Evolutionary conservation across 1,284 basidiomycete species (phyloP), one percentile per base, ranked within the genome.

Genomic region (Cryptococcus depauperatus): DNA sequence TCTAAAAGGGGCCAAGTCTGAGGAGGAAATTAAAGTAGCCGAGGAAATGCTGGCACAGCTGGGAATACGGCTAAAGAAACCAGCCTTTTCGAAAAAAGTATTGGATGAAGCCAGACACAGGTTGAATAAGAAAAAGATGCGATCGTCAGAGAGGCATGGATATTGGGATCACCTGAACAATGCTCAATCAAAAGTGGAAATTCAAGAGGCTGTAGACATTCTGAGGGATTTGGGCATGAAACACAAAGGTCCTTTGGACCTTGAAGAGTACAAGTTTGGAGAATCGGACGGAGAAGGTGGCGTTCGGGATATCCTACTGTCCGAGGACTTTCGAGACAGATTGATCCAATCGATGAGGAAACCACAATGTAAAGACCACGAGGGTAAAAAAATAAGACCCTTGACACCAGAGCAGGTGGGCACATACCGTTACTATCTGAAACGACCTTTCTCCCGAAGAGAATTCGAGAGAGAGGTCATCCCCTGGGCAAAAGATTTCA

Each of bases 401-500:
- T 29, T n/a, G 39, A 5, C 39, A 5, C 16, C 28, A 6, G 29
- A 27, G 30, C 16, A 41, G n/a, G 8, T 28, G 7, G 21, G 38
- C n/a, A 10, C 38, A 35, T 49, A 43, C 43, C 4, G 14, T 6
- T 29, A 25, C 16, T 49, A 42, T 22, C 26, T 49, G 9, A 23
- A 19, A 8, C 39, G 41, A 37, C 43, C 48, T 6, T 23, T 39
- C 13, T 49, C 48, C 5, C 25, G 40, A 11, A 26, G 34, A 4
- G 48, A 49, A 30, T 29, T 49, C 18, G 43, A 49, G 16, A 29
- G 35, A 9, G 46, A 45, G 16, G 34, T 49, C 23, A 43, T 49
- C 13, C 48, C 48, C 9, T 28, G 45, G 4, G 43, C 37, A n/a
- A 49, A 45, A 34, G 23, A 33, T n/a, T 13, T 46, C 5, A 28